A percentile compares a stretch with the other conserved stretches of the same genome.
Conservation (phyloP, 129 eudicot genomes). For the Saussurea involucrata region DNA sequence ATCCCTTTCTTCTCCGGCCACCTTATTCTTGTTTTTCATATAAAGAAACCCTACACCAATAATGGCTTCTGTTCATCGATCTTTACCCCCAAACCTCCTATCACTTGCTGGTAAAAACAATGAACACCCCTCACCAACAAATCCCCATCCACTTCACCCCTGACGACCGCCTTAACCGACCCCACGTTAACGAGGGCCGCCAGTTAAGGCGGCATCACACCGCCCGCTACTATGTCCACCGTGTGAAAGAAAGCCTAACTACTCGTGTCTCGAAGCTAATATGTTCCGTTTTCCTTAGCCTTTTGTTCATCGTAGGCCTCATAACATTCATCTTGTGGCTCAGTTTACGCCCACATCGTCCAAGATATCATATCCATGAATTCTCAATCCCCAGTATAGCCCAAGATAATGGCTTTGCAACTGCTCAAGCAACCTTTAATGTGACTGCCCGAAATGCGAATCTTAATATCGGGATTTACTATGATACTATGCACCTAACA, state of each 20-base stretch:
- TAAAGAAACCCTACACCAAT: constrained; percentile 22
- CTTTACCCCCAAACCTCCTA: neutral
- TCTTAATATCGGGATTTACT: constrained; percentile 56
- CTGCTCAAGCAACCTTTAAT: constrained; percentile 45
- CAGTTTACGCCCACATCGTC: constrained; percentile 89
- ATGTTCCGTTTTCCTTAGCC: constrained; percentile 59
- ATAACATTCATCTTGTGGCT: constrained; percentile 83
- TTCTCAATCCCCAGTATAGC: constrained; percentile 57
- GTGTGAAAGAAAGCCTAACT: constrained; percentile 78
- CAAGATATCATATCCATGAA: constrained; percentile 52
- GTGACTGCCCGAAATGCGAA: constrained; percentile 63
- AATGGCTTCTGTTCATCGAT: constrained; percentile 24
- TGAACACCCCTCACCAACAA: constrained; percentile 34
- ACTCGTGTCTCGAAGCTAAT: constrained; percentile 71
- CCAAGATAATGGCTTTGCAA: constrained; percentile 42
- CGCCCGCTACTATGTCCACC: constrained; percentile 63
- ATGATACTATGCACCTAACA: constrained; percentile 43
- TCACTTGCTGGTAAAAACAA: neutral
- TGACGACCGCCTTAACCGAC: constrained; percentile 34
- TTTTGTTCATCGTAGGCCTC: constrained; percentile 61
- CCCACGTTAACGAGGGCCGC: constrained; percentile 19
- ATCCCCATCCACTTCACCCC: constrained; percentile 37
- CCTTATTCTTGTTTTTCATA: constrained; percentile 25
- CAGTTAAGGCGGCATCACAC: constrained; percentile 59
- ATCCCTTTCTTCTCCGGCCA: constrained; percentile 32